Conservation (phyloP, 202 grass and related monocot genomes). For the Panicum hallii region DNA sequence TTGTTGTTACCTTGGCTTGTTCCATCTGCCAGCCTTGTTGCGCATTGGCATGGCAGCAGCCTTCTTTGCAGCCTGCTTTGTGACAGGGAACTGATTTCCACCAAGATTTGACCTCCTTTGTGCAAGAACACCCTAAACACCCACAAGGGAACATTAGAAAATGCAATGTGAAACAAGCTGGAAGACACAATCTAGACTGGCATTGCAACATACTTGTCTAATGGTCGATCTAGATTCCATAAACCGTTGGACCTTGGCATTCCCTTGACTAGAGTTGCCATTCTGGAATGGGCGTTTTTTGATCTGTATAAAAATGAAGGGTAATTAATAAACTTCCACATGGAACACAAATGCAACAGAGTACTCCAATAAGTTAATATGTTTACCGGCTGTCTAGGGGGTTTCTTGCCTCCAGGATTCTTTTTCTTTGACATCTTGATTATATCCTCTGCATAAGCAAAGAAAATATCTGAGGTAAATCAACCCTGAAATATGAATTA, state of each 20-base stretch:
- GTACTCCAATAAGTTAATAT: conserved; percentile 31
- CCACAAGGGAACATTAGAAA: conserved; percentile 31
- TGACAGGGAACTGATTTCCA: conserved; percentile 73
- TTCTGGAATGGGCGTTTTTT: conserved; percentile 76
- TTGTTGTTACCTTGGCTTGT: conserved; percentile 72
- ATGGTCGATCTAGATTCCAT: conserved; percentile 84
- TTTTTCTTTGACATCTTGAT: conserved; percentile 99
- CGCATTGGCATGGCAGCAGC: conserved; percentile 61
- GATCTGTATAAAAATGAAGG: conserved; percentile 54
- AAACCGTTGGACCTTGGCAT: conserved; percentile 61
- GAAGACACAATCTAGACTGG: not conserved
- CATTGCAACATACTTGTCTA: conserved; percentile 73
- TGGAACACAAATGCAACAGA: conserved; percentile 17
- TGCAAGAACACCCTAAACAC: conserved; percentile 73
- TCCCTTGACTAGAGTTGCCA: conserved; percentile 56
- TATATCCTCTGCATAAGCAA: conserved; percentile 71
- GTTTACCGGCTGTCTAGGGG: conserved; percentile 69
- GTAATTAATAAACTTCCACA: not conserved
- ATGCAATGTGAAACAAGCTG: conserved; percentile 12
- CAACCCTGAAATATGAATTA: conserved; percentile 16
- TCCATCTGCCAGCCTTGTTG: conserved; percentile 62
- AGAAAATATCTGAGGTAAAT: conserved; percentile 27
- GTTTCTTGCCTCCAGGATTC: conserved; percentile 57
- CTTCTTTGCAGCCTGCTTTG: conserved; percentile 77
- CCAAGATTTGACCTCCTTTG: conserved; percentile 85